Conservation (phyloP, 495 filamentous ascomycete genomes). For the Chaetomium fimeti region DNA sequence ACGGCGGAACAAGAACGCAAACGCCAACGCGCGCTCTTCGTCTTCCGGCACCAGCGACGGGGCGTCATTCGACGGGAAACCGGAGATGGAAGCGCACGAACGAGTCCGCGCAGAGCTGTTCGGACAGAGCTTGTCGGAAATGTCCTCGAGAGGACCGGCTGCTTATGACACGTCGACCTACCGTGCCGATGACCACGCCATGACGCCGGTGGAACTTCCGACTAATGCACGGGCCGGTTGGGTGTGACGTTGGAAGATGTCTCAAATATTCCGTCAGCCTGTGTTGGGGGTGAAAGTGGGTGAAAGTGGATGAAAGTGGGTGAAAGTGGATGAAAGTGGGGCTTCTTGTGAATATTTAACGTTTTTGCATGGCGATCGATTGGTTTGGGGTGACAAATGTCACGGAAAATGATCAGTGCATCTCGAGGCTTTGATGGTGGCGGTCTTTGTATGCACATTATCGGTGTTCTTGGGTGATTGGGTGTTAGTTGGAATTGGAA, state of each 20-base stretch:
- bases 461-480: background rate
- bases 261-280: background rate
- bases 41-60: background rate
- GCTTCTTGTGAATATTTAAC: background rate
- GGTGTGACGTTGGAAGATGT: background rate
- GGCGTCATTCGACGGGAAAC: background rate
- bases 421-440: background rate
- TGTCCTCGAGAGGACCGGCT: background rate
- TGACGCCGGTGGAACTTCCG: constrained; percentile 12
- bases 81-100: constrained; percentile 8
- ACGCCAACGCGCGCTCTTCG: background rate
- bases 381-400: background rate
- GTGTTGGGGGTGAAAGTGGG: background rate
- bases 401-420: background rate
- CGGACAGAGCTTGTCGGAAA: background rate
- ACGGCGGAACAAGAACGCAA: constrained; percentile 5
- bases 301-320: background rate
- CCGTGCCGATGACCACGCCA: background rate
- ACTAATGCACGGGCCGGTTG: background rate
- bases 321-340: background rate
- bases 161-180: constrained; percentile 3
- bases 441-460: background rate
- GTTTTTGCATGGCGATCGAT: constrained; percentile 7
- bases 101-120: background rate
- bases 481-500: background rate